These are phyloP conservation scores for Penicillium cinerascens DNA, from an alignment of 495 filamentous ascomycete genomes.

Conservation along the genomic window DNA sequence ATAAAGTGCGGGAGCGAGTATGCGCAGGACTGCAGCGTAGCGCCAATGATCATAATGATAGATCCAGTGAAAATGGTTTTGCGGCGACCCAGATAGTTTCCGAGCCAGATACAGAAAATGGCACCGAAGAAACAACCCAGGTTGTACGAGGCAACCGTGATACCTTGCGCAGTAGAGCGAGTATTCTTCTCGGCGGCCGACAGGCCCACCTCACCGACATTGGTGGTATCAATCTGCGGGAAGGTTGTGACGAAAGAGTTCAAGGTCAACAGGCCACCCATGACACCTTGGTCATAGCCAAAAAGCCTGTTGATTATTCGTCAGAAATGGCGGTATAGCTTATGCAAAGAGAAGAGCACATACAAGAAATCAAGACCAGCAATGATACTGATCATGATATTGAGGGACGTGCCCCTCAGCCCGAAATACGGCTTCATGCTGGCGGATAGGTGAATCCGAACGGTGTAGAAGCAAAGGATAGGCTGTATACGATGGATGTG, in stretches of 20 bases:
- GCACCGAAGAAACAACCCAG: conserved; percentile 71
- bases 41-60: conserved; percentile 67
- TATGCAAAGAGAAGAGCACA: conserved; percentile 4
- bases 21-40: conserved; percentile 60
- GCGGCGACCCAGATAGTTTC: conserved; percentile 66
- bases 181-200: conserved; percentile 25
- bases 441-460: conserved; percentile 1
- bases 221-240: conserved; percentile 49
- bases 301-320: conserved; percentile 25
- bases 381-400: conserved; percentile 62
- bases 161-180: conserved; percentile 52
- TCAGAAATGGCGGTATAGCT: not conserved
- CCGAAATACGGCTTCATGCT: conserved; percentile 51
- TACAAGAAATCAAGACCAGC: conserved; percentile 67
- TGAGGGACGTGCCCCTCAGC: conserved; percentile 59
- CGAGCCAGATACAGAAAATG: conserved; percentile 63
- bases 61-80: conserved; percentile 68
- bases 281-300: conserved; percentile 48
- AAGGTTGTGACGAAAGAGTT: conserved; percentile 46
- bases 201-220: conserved; percentile 21
- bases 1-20: conserved; percentile 59
- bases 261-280: conserved; percentile 54
- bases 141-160: conserved; percentile 63
- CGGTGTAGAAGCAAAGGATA: not conserved
- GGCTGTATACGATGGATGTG: conserved; percentile 13